These are phyloP conservation scores for Avicennia marina DNA, from an alignment of 257 asterid species.

Conservation along the genomic window DNA sequence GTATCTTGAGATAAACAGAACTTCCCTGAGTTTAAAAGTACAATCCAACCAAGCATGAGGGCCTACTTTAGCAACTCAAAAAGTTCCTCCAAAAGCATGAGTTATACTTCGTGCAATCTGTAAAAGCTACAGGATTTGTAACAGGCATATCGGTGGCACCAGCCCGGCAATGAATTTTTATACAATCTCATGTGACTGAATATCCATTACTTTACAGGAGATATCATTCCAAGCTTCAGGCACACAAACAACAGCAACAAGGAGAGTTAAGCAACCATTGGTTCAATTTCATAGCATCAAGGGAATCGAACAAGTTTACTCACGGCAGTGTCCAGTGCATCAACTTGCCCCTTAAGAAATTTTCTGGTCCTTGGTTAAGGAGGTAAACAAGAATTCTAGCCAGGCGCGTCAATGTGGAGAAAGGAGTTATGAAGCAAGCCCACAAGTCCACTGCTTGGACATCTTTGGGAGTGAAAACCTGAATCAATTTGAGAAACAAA, in stretches of 20 bases:
- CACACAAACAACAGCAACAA: background rate
- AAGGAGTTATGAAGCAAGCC: too few relatives aligned
- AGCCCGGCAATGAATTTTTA: background rate
- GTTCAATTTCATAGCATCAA: conserved; percentile 26
- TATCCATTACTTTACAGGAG: background rate
- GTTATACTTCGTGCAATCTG: background rate
- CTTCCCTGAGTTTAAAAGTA: background rate
- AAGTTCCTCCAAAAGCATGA: background rate
- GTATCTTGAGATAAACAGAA: background rate
- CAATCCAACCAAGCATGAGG: background rate
- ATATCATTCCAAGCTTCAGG: background rate
- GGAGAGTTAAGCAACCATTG: background rate
- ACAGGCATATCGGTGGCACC: background rate
- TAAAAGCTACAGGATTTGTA: background rate
- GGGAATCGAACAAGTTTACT: conserved; percentile 57
- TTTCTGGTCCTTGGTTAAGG: conserved; percentile 58
- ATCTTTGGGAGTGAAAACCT: too few relatives aligned
- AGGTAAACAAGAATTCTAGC: conserved; percentile 14
- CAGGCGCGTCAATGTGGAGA: too few relatives aligned
- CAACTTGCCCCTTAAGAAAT: conserved; percentile 73
- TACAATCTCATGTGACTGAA: background rate
- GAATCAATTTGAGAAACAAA: too few relatives aligned
- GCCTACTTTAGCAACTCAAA: background rate
- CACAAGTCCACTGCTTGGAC: too few relatives aligned
- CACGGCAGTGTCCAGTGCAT: conserved; percentile 78